Evolutionary conservation across 2,329 filamentous ascomycete species (phyloP), one percentile per base, ranked within the genome.

Genomic region (Penicillium griseofulvum): DNA sequence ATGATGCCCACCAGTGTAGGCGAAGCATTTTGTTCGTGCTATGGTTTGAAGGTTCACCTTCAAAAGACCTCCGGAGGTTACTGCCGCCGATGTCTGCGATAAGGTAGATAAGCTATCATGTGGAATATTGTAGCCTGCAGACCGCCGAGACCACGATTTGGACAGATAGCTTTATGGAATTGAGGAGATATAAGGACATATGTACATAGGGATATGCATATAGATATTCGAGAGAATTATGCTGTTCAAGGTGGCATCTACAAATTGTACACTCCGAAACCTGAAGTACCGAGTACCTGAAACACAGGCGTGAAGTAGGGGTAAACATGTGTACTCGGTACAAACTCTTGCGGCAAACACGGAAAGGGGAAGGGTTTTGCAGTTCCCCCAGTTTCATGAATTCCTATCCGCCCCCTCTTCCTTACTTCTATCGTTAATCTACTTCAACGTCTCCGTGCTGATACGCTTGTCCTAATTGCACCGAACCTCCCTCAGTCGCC

Each of bases 21-120:
- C 28, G 33, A 31, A 51, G 42, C 60, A 62, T 39, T 34, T 12
- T 17, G 24, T 22, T 54, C 5, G 37, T 9, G 17, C 8, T 49
- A 50, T 42, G n/a, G 49, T 39, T 31, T 31, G 17, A 12, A 36
- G 26, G 34, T 43, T 39, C 22, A 22, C 22, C 22, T 22, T 22
- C n/a, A n/a, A n/a, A 4, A 22, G 22, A 22, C 22, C 22, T 22
- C 22, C 22, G 22, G 45, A 44, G 14, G 43, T 14, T 36, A 56
- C 45, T 38, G 22, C 44, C 33, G 26, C 43, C 6, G 51, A 49
- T 6, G 29, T 46, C 39, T 29, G 42, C 45, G 59, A 62, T 62
- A 60, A 60, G 28, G 22, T 22, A 29, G 59, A 61, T 61, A 61
- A 57, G 54, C 24, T 36, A n/a, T n/a, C 4, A 22, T 22, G 4